phyloP scores from a whole-genome alignment of 768 basidiomycete genomes.

The Mycena pura region DNA sequence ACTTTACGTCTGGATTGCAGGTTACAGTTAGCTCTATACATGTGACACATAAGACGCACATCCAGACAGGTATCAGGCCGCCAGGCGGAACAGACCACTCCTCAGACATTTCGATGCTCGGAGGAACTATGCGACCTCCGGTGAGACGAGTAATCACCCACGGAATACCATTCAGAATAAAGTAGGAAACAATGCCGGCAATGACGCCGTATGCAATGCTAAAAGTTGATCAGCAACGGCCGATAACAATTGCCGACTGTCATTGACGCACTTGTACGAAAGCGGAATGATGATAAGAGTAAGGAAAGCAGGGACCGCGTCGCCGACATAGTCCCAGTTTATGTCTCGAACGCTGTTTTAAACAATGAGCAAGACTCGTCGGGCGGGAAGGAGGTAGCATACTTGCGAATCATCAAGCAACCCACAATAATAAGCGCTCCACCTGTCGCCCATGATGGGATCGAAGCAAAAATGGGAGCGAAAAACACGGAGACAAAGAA shows the following conservation, averaged over 20 bases:
- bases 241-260: background rate
- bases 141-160: conserved; percentile 60
- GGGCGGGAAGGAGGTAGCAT: conserved; percentile 29
- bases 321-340: conserved; percentile 90
- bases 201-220: conserved; percentile 93
- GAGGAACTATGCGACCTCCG: conserved; percentile 67
- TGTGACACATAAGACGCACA: conserved; percentile 50
- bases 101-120: conserved; percentile 69
- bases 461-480: conserved; percentile 86
- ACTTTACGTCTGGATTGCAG: conserved; percentile 10
- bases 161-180: conserved; percentile 74
- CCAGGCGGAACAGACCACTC: conserved; percentile 77
- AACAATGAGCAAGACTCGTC: conserved; percentile 1
- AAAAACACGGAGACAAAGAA: conserved; percentile 91
- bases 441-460: conserved; percentile 88
- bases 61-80: conserved; percentile 70
- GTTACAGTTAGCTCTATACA: background rate
- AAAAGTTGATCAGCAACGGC: conserved; percentile 6
- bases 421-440: conserved; percentile 86
- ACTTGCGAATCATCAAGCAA: conserved; percentile 90
- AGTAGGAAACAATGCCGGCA: conserved; percentile 73
- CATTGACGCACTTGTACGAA: conserved; percentile 67
- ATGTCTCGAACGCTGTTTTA: conserved; percentile 71
- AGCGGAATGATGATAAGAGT: conserved; percentile 81
- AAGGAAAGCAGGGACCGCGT: conserved; percentile 87